Conservation (phyloP, 208 protist genomes). For the Kentomonas sorsogonicus region DNA sequence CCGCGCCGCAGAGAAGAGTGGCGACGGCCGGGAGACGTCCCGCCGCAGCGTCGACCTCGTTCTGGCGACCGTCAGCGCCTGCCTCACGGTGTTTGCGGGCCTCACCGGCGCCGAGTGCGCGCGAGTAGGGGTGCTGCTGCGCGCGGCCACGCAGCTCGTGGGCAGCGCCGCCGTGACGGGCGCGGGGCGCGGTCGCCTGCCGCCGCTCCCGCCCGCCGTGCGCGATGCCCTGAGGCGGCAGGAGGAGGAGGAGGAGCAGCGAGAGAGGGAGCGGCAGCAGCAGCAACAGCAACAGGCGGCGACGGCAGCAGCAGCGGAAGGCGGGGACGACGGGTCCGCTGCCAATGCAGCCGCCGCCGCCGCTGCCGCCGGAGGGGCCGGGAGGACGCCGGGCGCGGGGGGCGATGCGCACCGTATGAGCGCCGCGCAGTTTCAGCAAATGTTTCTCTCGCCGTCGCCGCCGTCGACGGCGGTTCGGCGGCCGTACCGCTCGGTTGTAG, state of each 20-base stretch:
- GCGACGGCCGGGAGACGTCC: neutral
- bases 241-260: neutral
- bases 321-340: too few relatives aligned
- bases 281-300: neutral
- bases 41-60: slow-evolving; percentile 32
- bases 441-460: too few relatives aligned
- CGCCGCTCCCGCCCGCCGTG: neutral
- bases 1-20: neutral
- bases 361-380: too few relatives aligned
- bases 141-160: slow-evolving; percentile 12
- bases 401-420: too few relatives aligned
- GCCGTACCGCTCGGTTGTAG: too few relatives aligned
- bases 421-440: too few relatives aligned
- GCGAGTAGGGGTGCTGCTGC: slow-evolving; percentile 31
- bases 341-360: too few relatives aligned
- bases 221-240: neutral
- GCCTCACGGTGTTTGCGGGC: slow-evolving; percentile 59
- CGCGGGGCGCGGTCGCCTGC: slow-evolving; percentile 7
- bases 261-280: neutral
- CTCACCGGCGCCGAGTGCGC: slow-evolving; percentile 75
- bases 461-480: too few relatives aligned
- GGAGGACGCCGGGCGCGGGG: too few relatives aligned
- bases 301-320: neutral
- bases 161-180: slow-evolving; percentile 1
- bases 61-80: slow-evolving; percentile 39